These are phyloP conservation scores for Penicillium sp. DNA, from an alignment of 2,329 filamentous ascomycete genomes.

Conservation along the genomic window DNA sequence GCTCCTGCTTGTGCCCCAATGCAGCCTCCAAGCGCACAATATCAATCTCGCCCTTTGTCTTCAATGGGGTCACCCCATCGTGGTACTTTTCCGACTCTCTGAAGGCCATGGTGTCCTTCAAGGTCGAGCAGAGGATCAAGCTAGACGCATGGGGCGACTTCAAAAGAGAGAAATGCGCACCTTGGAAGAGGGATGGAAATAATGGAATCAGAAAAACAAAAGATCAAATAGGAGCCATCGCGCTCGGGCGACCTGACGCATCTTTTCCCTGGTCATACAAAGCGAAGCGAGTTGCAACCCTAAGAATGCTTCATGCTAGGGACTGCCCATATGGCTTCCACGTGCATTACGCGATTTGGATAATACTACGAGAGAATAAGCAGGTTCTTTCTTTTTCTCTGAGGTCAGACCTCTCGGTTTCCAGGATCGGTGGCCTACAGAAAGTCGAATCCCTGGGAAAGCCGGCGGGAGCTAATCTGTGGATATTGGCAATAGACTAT, in stretches of 20 bases:
- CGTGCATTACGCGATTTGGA: constrained; percentile 12
- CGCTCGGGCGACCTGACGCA: background rate
- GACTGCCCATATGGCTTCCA: constrained; percentile 22
- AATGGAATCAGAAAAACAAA: background rate
- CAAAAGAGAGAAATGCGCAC: background rate
- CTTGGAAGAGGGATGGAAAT: background rate
- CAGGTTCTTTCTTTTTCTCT: background rate
- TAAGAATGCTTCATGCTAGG: constrained; percentile 17
- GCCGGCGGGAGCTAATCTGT: background rate
- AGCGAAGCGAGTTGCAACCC: background rate
- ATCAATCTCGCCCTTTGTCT: constrained; percentile 18
- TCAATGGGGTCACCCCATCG: constrained; percentile 3
- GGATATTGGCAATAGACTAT: background rate
- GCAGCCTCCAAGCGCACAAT: constrained; percentile 28
- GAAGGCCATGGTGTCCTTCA: constrained; percentile 2
- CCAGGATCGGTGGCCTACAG: too few species aligned
- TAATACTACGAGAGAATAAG: background rate
- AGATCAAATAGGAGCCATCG: background rate
- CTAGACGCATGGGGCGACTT: background rate
- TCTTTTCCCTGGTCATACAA: background rate
- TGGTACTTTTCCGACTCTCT: background rate
- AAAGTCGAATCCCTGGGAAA: background rate
- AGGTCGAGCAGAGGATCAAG: background rate
- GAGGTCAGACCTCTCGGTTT: background rate
- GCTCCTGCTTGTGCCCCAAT: constrained; percentile 58